Evolutionary conservation across 2,329 filamentous ascomycete genomes (phyloP), one percentile per base, ranked within the genome.

Genomic region (Mycosphaerella sp.): DNA sequence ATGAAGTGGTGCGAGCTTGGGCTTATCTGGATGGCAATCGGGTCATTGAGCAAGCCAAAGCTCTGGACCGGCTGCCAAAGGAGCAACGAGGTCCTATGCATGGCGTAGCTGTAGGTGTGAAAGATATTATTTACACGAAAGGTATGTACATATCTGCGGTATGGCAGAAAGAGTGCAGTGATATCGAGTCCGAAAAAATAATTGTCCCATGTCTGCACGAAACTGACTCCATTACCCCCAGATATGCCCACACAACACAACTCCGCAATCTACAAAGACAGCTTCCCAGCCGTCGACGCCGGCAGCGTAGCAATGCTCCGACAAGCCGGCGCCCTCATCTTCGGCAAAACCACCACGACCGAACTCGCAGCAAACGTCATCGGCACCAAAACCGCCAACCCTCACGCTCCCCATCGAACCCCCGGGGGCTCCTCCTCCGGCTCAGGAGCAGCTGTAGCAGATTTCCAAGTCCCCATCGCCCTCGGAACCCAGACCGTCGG

Each of bases 351-450:
- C 0, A 79, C 76, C 0, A 86, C 82, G 0, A 82, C 83, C 0
- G 81, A 85, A 60, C 85, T 86, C 58, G 80, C 82, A 0, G 75
- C 78, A 2, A 79, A 75, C 0, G 73, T 71, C 1, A 65, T 71
- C 12, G 81, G 81, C 0, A 72, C 71, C 44, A 60, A 62, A 32
- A 82, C 80, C 1, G 62, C 66, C 3, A 87, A 87, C 62, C 80
- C 83, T 0, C 77, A 79, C 54, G 69, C 76, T 53, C 53, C 68
- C 0, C 53, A 51, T 0, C 72, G 75, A 4, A 86, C 83, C 0
- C 83, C 84, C 0, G 84, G 84, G 0, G 84, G 84, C 41, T 86
- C 82, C 0, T 85, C 81, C 0, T 80, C 81, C 0, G 84, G 84
- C 0, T 85, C 82, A 0, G 84, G 74, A 0, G 82, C 83, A 0